These are phyloP conservation scores for Micromonas commoda DNA, from an alignment of 139 green algal species.

Conservation along the genomic window DNA sequence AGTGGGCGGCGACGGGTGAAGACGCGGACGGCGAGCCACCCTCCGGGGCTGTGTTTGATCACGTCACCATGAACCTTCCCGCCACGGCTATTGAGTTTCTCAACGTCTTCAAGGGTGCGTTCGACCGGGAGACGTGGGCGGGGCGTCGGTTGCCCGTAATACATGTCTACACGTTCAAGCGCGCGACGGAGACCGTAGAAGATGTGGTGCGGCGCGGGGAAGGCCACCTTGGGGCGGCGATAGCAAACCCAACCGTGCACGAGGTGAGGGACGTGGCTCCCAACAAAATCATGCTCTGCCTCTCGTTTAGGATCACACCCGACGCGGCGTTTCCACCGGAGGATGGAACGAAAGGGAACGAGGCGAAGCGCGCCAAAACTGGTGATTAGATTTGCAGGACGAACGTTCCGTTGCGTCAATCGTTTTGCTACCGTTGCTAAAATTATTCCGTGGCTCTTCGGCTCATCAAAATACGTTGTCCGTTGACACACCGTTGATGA, in stretches of 20 bases:
- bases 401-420: no score
- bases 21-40: not conserved
- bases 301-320: conserved; percentile 72
- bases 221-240: not conserved
- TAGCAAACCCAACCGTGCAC: not conserved
- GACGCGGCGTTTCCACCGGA: conserved; percentile 40
- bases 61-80: conserved; percentile 90
- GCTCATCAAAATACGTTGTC: no score
- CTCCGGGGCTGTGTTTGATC: conserved; percentile 45
- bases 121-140: conserved; percentile 28
- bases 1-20: not conserved
- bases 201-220: not conserved
- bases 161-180: conserved; percentile 86
- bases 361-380: not conserved
- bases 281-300: conserved; percentile 75
- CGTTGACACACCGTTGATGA: no score
- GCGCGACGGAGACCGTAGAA: not conserved
- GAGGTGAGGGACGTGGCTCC: conserved; percentile 6
- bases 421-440: no score
- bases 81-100: conserved; percentile 15
- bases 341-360: not conserved
- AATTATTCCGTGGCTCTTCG: no score
- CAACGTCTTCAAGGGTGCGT: conserved; percentile 14
- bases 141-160: conserved; percentile 62
- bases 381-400: not conserved